Evolutionary conservation across 257 asterid species (phyloP).

Genomic region (Nicotiana tabacum): DNA sequence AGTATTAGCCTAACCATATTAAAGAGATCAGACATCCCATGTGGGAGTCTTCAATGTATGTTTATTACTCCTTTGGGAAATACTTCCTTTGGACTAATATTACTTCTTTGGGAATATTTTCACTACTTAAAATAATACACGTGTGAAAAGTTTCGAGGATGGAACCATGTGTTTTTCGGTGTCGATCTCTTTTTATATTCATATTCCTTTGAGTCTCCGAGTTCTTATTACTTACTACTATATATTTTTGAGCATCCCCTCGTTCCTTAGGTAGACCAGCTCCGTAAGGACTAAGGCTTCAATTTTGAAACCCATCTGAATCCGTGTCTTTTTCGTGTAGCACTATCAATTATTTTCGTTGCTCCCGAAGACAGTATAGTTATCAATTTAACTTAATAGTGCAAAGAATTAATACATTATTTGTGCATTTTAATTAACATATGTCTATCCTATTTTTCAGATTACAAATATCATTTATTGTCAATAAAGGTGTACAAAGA

Average conservation of each 20-base stretch:
- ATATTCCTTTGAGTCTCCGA: no score
- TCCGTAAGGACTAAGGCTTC: not conserved
- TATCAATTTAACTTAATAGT: not conserved
- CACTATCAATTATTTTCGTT: not conserved
- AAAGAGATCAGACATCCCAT: no score
- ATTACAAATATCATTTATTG: no score
- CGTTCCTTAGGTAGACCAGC: no score
- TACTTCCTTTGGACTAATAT: not conserved
- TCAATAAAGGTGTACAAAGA: no score
- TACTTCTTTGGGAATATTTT: not conserved
- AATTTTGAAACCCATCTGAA: not conserved
- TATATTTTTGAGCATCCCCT: no score
- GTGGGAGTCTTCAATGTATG: not conserved
- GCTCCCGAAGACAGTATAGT: not conserved
- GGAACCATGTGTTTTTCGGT: not conserved
- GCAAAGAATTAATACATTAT: not conserved
- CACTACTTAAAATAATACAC: not conserved
- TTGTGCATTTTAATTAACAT: not conserved
- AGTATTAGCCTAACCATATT: no score
- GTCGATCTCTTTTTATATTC: no score
- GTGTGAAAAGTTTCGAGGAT: not conserved
- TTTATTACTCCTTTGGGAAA: not conserved
- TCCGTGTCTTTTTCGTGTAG: not conserved
- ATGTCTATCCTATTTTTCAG: no score
- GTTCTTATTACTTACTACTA: no score